A percentile compares a stretch with the other conserved stretches of the same genome.
phyloP scores from a whole-genome alignment of 148 eudicot species.

The Heliamphora exappendiculata region DNA sequence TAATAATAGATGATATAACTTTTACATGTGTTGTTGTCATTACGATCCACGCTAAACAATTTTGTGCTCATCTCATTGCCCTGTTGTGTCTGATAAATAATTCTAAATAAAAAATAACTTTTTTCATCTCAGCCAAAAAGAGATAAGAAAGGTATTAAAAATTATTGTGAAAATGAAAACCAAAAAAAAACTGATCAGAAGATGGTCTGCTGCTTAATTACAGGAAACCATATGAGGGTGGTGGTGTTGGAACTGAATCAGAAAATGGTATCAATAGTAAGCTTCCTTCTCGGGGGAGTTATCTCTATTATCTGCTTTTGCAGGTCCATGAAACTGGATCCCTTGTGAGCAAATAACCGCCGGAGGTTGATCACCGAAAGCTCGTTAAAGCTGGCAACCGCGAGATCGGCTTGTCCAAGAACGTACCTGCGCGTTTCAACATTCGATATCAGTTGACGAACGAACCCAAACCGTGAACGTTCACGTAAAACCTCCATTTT shows the following conservation, averaged over 20 bases:
- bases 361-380: slow-evolving; percentile 87
- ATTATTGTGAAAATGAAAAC: neutral
- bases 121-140: neutral
- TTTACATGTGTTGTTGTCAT: too few relatives aligned
- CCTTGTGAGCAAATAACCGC: slow-evolving; percentile 79
- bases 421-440: slow-evolving; percentile 55
- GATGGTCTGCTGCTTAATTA: slow-evolving; percentile 9
- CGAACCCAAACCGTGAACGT: neutral
- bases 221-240: neutral
- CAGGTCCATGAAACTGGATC: slow-evolving; percentile 80
- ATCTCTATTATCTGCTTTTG: slow-evolving; percentile 78
- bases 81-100: neutral
- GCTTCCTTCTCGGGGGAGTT: slow-evolving; percentile 65
- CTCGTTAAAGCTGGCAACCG: slow-evolving; percentile 74
- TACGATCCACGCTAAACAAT: too few relatives aligned
- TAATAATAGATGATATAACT: too few relatives aligned
- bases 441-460: neutral
- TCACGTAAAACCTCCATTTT: neutral
- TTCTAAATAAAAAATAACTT: neutral
- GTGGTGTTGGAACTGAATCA: slow-evolving; percentile 14
- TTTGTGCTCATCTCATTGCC: neutral
- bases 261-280: slow-evolving; percentile 76
- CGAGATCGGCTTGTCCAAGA: slow-evolving; percentile 88
- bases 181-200: neutral
- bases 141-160: neutral